Conservation (phyloP, 345 rosid genomes). For the Brassica napus region Da-Ae NC_063442.1:44891001-44891500, state of each 20-base stretch:
- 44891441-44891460: conserved; percentile 2
- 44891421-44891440: conserved; percentile 1
- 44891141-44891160: neutral
- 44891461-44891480: conserved; percentile 20
- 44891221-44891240: neutral
- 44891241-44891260: neutral
- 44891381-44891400: neutral
- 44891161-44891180: neutral
- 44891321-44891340: neutral
- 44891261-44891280: neutral
- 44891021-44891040: neutral
- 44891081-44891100: neutral
- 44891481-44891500: conserved; percentile 39
- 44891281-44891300: neutral
- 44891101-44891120: neutral
- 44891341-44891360: neutral
- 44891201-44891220: neutral
- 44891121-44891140: neutral
- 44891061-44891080: neutral
- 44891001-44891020: neutral
- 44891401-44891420: conserved; percentile 1
- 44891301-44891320: neutral
- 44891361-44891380: neutral
- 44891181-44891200: neutral
- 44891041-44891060: neutral